Evolutionary conservation across 2,329 filamentous ascomycete genomes (phyloP).

Genomic region (Chlorencoelia australis): DNA sequence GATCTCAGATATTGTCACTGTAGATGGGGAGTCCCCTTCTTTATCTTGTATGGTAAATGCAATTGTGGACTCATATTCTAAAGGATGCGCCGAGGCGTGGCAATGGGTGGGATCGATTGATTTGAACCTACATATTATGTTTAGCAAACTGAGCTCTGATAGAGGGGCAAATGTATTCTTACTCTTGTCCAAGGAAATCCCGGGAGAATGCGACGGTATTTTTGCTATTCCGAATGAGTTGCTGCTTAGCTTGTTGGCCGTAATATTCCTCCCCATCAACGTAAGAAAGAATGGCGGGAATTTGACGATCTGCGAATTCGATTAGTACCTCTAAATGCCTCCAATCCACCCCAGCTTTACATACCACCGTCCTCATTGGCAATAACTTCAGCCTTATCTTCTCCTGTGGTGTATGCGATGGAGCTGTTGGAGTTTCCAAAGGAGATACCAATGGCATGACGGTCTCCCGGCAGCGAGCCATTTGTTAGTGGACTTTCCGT

Average conservation of each 20-base stretch:
- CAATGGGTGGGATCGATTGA: constrained; percentile 92
- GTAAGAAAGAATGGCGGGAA: constrained; percentile 89
- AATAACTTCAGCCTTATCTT: constrained; percentile 95
- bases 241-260: constrained; percentile 86
- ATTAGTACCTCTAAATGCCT: constrained; percentile 5
- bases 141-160: too few relatives aligned
- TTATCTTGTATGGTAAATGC: constrained; percentile 80
- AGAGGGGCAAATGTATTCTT: too few relatives aligned
- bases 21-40: constrained; percentile 52
- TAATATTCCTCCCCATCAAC: constrained; percentile 95
- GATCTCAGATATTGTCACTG: constrained; percentile 68
- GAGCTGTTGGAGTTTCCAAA: constrained; percentile 99
- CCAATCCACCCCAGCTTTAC: constrained; percentile 23
- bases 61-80: constrained; percentile 61
- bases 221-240: constrained; percentile 81
- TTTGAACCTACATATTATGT: constrained; percentile 61
- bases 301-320: constrained; percentile 69
- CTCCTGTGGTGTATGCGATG: constrained; percentile 84
- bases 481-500: constrained; percentile 17
- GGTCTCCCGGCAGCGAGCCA: constrained; percentile 39
- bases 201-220: constrained; percentile 96
- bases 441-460: constrained; percentile 81
- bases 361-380: constrained; percentile 95
- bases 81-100: constrained; percentile 85
- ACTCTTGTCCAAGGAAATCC: constrained; percentile 93